phyloP scores from a whole-genome alignment of 768 basidiomycete genomes.

The Trametes cingulata region DNA sequence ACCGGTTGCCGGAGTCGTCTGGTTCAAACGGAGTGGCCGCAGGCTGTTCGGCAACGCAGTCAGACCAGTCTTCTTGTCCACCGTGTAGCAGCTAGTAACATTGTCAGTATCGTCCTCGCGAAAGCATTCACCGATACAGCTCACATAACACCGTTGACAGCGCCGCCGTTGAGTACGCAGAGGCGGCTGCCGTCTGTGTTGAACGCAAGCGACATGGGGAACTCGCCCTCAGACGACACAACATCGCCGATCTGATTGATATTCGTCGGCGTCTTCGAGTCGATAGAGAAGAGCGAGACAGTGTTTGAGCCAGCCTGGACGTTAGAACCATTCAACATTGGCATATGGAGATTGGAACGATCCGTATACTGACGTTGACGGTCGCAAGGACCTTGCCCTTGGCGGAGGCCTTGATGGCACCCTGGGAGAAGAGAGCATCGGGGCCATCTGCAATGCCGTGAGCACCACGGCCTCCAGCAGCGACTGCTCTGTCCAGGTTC shows the following conservation, averaged over 20 bases:
- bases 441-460: constrained; percentile 29
- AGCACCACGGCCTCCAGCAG: constrained; percentile 24
- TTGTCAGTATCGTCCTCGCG: no score
- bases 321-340: neutral
- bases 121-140: neutral
- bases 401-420: constrained; percentile 28
- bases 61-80: constrained; percentile 46
- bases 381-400: constrained; percentile 26
- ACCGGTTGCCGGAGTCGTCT: constrained; percentile 51
- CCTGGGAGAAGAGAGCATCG: constrained; percentile 33
- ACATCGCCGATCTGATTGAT: constrained; percentile 46
- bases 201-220: constrained; percentile 47
- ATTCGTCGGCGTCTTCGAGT: constrained; percentile 43
- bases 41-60: constrained; percentile 40
- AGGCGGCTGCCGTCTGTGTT: constrained; percentile 33
- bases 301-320: constrained; percentile 49
- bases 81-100: constrained; percentile 42
- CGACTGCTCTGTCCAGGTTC: constrained; percentile 23
- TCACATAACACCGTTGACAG: constrained; percentile 37
- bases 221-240: constrained; percentile 47
- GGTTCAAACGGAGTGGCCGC: constrained; percentile 46
- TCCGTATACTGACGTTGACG: constrained; percentile 25
- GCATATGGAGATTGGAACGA: neutral
- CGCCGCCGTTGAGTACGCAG: constrained; percentile 41
- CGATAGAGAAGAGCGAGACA: constrained; percentile 40